Evolutionary conservation across 108 stramenopile species (phyloP), one percentile per base, ranked within the genome.

Genomic region (Mediolabrus comicus): DNA sequence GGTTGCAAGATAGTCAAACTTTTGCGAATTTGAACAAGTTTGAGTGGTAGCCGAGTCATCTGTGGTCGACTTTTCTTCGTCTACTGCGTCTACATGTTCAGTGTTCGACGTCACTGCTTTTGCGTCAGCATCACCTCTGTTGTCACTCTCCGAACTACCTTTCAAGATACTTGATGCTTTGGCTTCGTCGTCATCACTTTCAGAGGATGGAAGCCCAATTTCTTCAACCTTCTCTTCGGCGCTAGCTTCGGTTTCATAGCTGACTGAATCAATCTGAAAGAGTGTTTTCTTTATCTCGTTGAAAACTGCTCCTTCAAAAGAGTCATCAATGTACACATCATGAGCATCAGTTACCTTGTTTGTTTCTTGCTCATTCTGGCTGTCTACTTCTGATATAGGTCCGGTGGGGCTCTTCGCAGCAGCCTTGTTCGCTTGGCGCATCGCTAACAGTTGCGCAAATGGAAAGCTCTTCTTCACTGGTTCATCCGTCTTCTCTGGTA

Each of bases 361-460:
- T 53, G 17, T 39, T 43, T 59, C 17, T 31, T 43, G 13, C 29
- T 49, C 26, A 3, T 35, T 30, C 38, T 24, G 4, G 19, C 13
- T 11, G 36, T 59, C 5, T 28, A 11, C 32, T 52, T 38, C 56
- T 52, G 22, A n/a, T n/a, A n/a, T n/a, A n/a, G n/a, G n/a, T n/a
- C 5, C 4, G 46, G 6, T 22, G 22, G 22, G 8, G 46, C 39
- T 14, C 16, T 49, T 49, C 46, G 46, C 46, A 24, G 19, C 30
- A 26, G 36, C 54, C 30, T 59, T 52, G 14, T 57, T 69, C 30
- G 36, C 43, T 34, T 33, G 54, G 12, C 65, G 31, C 53, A 54
- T 30, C 16, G 65, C 65, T 24, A 66, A 46, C 22, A 66, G 53
- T 12, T 66, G 53, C 13, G 65, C 65, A 66, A 66, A 55, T 24